Evolutionary conservation across 2,329 filamentous ascomycete genomes (phyloP).

Genomic region (Penicillium crustosum): DNA sequence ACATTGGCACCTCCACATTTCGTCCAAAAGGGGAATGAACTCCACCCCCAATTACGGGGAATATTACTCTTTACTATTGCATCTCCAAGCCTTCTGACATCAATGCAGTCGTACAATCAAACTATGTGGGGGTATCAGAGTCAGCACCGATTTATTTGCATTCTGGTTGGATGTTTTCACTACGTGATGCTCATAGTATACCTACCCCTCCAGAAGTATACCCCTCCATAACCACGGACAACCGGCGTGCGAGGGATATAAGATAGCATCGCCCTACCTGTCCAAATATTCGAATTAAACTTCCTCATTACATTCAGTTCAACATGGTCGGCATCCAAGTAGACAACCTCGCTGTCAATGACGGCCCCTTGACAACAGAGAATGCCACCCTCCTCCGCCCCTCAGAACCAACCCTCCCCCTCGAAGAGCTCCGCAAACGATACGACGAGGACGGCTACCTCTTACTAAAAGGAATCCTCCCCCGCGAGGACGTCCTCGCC

Average conservation of each 20-base stretch:
- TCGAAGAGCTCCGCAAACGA: constrained; percentile 50
- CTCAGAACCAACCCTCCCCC: constrained; percentile 46
- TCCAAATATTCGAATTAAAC: background rate
- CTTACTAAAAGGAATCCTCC: constrained; percentile 56
- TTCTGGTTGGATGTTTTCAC: background rate
- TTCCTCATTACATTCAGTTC: background rate
- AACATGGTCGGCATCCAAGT: constrained; percentile 25
- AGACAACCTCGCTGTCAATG: constrained; percentile 44
- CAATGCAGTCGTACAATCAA: background rate
- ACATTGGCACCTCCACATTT: background rate
- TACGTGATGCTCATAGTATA: background rate
- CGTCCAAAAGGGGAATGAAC: background rate
- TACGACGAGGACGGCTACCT: constrained; percentile 56
- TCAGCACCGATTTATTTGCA: background rate
- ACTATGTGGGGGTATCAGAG: background rate
- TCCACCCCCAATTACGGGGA: background rate
- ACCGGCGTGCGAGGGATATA: background rate
- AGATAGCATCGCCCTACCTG: background rate
- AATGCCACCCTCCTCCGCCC: constrained; percentile 46
- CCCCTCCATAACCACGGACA: background rate
- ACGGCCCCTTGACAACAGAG: constrained; percentile 48
- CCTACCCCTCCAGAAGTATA: no score
- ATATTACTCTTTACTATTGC: constrained; percentile 1
- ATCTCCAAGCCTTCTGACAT: background rate
- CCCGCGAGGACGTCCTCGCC: constrained; percentile 53